Base-by-base conservation (phyloP, 345 rosid genomes). In the Aurinia saxatilis region DNA sequence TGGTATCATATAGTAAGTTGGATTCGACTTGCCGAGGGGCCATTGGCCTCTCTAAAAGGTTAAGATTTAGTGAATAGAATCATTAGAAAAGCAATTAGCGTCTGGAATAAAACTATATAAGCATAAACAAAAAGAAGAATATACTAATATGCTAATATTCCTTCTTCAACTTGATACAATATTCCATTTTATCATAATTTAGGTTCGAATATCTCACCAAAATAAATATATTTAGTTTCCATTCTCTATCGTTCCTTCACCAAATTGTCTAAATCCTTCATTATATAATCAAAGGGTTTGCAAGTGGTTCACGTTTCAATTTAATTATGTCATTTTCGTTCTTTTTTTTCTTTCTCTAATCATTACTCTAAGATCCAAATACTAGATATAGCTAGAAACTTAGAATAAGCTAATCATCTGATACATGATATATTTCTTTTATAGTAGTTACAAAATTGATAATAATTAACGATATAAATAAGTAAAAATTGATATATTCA, bases 91-190 rank as follows among this genome's bases (percentile, higher is more conserved):
- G 6, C 19, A 63, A 38, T 36, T 9, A 17, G 58, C n/a, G 45
- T 63, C 21, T 55, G 45, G 65, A 48, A 63, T 56, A 48, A 14
- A n/a, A n/a, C n/a, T n/a, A n/a, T 31, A 38, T 2, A 9, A 39
- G 52, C 6, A 54, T 37, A 23, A 56, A 31, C 40, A 30, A 55
- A 60, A 63, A 33, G 12, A 50, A 64, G 65, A 41, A 57, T 41
- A 71, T 49, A 71, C 70, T 41, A 41, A 63, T 50, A 71, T 71
- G 50, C 70, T 57, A 41, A 50, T 50, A 70, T 64, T 45, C 60
- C 60, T 4, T 57, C 16, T 6, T 34, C 70, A 57, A 46, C 59
- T 57, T 63, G 33, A 37, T 40, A 50, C 57, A 21, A 30, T 49
- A 50, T 31, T 48, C 37, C 10, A 31, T 49, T 41, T 41, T 6